Percentiles rank a stretch among this genome's conserved stretches.
Conservation (phyloP, 495 filamentous ascomycete genomes). For the Echria macrotheca region DNA sequence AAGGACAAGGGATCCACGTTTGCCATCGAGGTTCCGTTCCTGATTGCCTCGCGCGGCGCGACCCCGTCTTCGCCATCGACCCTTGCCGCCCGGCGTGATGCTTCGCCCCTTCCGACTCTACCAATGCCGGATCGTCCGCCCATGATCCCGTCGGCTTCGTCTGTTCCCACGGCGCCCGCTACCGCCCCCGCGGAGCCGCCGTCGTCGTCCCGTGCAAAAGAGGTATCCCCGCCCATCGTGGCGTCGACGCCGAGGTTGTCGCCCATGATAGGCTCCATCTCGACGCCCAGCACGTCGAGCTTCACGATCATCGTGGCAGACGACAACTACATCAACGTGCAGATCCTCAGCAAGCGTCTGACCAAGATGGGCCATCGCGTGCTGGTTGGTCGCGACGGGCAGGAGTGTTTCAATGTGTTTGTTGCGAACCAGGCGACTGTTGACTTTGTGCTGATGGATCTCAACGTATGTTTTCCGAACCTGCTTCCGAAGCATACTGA, state of each 20-base stretch:
- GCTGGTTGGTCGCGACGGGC: constrained; percentile 66
- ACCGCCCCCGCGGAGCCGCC: not conserved
- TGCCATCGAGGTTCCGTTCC: constrained; percentile 24
- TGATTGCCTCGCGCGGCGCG: constrained; percentile 18
- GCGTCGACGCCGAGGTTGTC: constrained; percentile 14
- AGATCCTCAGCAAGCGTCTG: constrained; percentile 69
- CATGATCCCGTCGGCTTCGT: constrained; percentile 4
- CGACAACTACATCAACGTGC: constrained; percentile 78
- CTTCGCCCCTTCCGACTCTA: constrained; percentile 16
- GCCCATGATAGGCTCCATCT: constrained; percentile 2
- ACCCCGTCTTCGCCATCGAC: no score
- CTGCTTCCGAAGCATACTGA: not conserved
- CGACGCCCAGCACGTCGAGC: constrained; percentile 23
- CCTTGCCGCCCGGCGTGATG: constrained; percentile 17
- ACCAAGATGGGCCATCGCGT: constrained; percentile 67
- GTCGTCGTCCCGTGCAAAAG: constrained; percentile 2
- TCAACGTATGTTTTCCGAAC: constrained; percentile 15
- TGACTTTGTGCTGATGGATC: constrained; percentile 24
- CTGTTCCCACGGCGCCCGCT: not conserved
- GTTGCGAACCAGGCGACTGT: constrained; percentile 12
- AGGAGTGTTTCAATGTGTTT: constrained; percentile 67
- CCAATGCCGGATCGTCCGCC: constrained; percentile 15
- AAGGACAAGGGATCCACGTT: constrained; percentile 21
- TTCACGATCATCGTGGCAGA: constrained; percentile 71
- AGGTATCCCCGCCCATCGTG: constrained; percentile 11